phyloP scores from a whole-genome alignment of 768 basidiomycete genomes.

The Rhizopogon vulgaris region DNA sequence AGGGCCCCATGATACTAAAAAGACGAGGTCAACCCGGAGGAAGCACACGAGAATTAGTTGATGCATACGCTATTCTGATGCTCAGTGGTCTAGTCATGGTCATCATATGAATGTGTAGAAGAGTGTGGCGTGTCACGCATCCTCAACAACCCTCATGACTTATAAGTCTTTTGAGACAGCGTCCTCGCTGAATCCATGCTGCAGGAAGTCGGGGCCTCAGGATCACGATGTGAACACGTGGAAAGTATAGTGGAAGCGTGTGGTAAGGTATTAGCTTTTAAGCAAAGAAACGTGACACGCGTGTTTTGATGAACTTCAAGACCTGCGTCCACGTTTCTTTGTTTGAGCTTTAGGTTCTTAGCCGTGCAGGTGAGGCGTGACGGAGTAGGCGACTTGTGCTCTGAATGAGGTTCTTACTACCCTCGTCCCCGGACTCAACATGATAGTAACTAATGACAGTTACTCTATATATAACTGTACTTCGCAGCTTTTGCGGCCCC shows the following conservation, averaged over 20 bases:
- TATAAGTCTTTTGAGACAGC: not conserved
- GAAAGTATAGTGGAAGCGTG: not conserved
- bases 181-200: not conserved
- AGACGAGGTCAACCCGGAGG: not conserved
- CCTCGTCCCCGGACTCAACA: no score
- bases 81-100: not conserved
- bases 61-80: slow-evolving; percentile 27
- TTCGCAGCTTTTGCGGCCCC: no score
- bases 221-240: not conserved
- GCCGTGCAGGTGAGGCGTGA: no score
- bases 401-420: no score
- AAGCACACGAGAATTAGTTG: not conserved
- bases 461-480: no score
- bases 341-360: no score
- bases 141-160: not conserved
- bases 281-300: no score
- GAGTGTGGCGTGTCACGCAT: not conserved
- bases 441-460: no score
- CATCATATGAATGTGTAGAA: not conserved
- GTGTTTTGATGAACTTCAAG: no score
- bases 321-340: no score
- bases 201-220: not conserved
- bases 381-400: no score
- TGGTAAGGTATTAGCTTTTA: not conserved
- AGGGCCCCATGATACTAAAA: slow-evolving; percentile 8